A percentile compares a stretch with the other conserved stretches of the same genome.
Evolutionary conservation across 495 filamentous ascomycete species (phyloP).

Genomic region (Trichoderma gamsii): DNA sequence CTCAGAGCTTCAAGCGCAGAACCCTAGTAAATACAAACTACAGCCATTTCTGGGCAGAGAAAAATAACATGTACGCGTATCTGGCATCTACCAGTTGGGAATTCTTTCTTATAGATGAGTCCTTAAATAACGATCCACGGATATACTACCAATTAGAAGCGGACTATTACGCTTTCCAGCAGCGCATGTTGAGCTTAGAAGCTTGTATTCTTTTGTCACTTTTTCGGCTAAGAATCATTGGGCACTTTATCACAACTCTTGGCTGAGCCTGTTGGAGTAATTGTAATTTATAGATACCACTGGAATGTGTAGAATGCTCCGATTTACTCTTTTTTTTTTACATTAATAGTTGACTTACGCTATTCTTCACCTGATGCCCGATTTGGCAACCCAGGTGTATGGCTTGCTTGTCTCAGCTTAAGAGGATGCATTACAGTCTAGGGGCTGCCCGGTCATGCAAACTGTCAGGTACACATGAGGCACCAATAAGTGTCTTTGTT

Average conservation of each 20-base stretch:
- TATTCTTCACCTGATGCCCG: neutral
- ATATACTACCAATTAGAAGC: slow-evolving; percentile 69
- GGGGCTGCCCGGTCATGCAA: neutral
- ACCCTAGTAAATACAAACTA: too few relatives aligned
- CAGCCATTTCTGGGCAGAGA: too few relatives aligned
- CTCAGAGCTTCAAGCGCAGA: too few relatives aligned
- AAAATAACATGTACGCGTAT: slow-evolving; percentile 82
- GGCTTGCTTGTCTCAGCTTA: slow-evolving; percentile 4
- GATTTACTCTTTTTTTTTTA: too few relatives aligned
- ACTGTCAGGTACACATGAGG: slow-evolving; percentile 3
- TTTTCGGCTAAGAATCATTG: too few relatives aligned
- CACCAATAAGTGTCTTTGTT: neutral
- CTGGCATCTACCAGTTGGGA: slow-evolving; percentile 64
- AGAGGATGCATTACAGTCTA: neutral
- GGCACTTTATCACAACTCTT: too few relatives aligned
- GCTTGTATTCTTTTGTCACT: slow-evolving; percentile 66
- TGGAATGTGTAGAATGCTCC: too few relatives aligned
- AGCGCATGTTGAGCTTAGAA: slow-evolving; percentile 62
- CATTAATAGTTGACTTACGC: too few relatives aligned
- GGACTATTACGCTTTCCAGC: slow-evolving; percentile 56
- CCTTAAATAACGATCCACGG: slow-evolving; percentile 41
- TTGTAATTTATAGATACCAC: too few relatives aligned
- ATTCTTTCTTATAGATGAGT: slow-evolving; percentile 44
- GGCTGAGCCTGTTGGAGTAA: too few relatives aligned
- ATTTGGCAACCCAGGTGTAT: neutral